Percentiles rank a stretch among this genome's conserved stretches.
Conservation (phyloP, 2,329 filamentous ascomycete species). For the Fusarium acutatum region DNA sequence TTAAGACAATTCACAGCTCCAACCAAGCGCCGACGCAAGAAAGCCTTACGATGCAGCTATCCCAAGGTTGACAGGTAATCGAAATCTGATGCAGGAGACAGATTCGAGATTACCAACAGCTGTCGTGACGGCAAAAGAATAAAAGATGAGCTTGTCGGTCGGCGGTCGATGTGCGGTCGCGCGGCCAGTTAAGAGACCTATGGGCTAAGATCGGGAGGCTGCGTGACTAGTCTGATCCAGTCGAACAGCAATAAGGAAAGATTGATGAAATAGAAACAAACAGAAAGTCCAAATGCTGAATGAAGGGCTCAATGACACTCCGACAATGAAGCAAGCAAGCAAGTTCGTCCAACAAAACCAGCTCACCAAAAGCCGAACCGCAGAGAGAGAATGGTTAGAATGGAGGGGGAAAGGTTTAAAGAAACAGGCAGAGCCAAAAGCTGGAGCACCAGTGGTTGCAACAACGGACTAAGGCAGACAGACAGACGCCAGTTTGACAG, state of each 20-base stretch:
- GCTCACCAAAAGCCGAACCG: constrained; percentile 29
- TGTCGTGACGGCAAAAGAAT: constrained; percentile 8
- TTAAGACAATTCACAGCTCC: constrained; percentile 17
- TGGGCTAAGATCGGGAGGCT: constrained; percentile 17
- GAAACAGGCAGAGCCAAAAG: constrained; percentile 38
- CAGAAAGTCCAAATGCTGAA: constrained; percentile 2
- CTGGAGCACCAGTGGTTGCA: constrained; percentile 40
- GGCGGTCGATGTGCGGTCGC: constrained; percentile 21
- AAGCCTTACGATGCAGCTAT: constrained; percentile 35
- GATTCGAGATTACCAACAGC: constrained; percentile 1
- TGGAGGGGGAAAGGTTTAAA: constrained; percentile 48
- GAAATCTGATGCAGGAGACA: not conserved
- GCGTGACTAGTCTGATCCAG: constrained; percentile 19
- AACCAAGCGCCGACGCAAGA: constrained; percentile 33
- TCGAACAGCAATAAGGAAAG: not conserved
- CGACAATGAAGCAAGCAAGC: constrained; percentile 18
- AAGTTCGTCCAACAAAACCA: constrained; percentile 23
- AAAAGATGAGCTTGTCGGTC: constrained; percentile 9
- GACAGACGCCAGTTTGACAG: constrained; percentile 37
- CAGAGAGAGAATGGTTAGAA: constrained; percentile 31
- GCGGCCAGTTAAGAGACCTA: constrained; percentile 33
- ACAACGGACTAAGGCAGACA: constrained; percentile 39
- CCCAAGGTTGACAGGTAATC: constrained; percentile 12
- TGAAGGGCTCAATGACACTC: constrained; percentile 15
- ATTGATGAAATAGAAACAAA: not conserved